Base-by-base conservation (phyloP, 345 rosid species). In the Geranium rotundifolium region DNA sequence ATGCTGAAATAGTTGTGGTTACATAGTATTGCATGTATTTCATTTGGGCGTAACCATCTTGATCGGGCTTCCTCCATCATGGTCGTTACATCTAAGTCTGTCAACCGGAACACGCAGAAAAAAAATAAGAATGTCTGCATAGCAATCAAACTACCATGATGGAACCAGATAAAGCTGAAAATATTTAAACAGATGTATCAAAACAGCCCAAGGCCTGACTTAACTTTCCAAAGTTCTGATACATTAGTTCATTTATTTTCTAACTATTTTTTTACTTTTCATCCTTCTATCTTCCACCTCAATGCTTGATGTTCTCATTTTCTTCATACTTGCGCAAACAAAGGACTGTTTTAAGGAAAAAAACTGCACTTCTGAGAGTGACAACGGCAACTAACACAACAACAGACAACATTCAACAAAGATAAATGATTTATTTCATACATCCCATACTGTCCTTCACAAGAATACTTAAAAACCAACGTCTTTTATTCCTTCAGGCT, bases 41-140 rank as follows among this genome's bases (percentile, higher is more conserved):
- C 99, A 50, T 93, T 93, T 2, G 99, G 99, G 34, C 96, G 95
- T 14, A 93, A 86, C 99, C 97, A 93, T 81, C 97, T 84, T 18
- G 79, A 61, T 74, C 64, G 80, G 17, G 95, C 96, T 73, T 93
- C 99, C 77, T 80, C 92, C 81, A 61, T 62, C 71, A 84, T 85
- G 68, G 15, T 76, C 19, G 27, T 67, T 56, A 86, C 75, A 76
- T 93, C 97, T 78, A 93, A 84, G 78, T 86, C 99, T 90, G 84
- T 71, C 56, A 67, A 76, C 8, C 20, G 19, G 19, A 67, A 61
- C 55, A 18, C 63, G 57, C 8, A 20, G 39, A 20, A 18, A 67
- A 57, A 16, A 37, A 27, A 67, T 18, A 49, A 59, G 41, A 34
- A 5, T 34, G 41, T 4, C 0, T 34, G 41, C 41, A 34, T 8